Evolutionary conservation across 305 asterid species (phyloP), one percentile per base, ranked within the genome.

Genomic region (Plantago coronopus): DNA sequence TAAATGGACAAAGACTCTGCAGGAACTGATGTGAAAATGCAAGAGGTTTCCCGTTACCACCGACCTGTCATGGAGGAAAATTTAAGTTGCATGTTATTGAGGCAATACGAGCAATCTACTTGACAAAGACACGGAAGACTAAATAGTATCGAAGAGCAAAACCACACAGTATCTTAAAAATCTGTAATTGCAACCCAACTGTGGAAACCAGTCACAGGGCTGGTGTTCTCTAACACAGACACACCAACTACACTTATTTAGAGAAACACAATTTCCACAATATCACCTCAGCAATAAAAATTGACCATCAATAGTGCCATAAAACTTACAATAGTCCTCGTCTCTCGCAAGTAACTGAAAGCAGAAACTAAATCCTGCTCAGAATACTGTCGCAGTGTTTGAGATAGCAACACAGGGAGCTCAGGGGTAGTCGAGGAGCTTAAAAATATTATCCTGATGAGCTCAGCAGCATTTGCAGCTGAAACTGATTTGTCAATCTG

Each of bases 351-450:
- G 74, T 80, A 93, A 81, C 80, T 86, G 74, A 93, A 93, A 72
- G 99, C 96, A 65, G 97, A 82, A 83, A 78, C 87, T 53, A 93
- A 97, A 78, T 93, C 99, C 58, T 87, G 97, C 83, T 93, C 96
- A 47, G 99, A 89, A 74, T 93, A 93, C 60, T 81, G 96, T 56
- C 99, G 83, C 48, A 93, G 76, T 59, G 99, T 89, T 83, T 87
- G 84, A 40, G 99, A 96, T 66, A 93, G 86, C 69, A 82, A 68
- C 48, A 71, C 68, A 5, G 96, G 85, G 65, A 78, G 86, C 74
- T 78, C 84, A 51, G 95, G 88, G 75, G 89, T 78, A 61, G 69
- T 80, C n/a, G 95, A 81, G 66, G 84, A 81, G 83, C 88, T 87
- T 63, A 93, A 75, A 69, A 93, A 89, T 64, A 93, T 83, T 54